Evolutionary conservation across 345 rosid genomes (phyloP), one percentile per base, ranked within the genome.

Genomic region (Camelina sativa): DNA sequence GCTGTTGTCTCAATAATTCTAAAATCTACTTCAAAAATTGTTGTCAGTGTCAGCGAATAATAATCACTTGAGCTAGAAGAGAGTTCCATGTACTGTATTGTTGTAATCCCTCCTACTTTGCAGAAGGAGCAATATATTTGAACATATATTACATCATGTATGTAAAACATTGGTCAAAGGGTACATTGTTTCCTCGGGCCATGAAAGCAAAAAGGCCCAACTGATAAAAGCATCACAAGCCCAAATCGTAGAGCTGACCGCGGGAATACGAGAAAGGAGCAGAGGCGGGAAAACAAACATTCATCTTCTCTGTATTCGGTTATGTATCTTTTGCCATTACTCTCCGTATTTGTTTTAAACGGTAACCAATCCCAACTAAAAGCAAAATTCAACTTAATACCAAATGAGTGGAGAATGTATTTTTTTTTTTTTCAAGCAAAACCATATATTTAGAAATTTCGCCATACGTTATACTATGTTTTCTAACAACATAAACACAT

Each of bases 391-490:
- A 54, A 54, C 59, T 1, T 25, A 2, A 54, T 54, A 54, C 35
- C 58, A 54, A 12, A 0, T 54, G 34, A 23, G 15, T 25, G n/a
- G 17, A 25, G 10, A 25, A 54, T 12, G 17, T 54, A 54, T 6
- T 12, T 11, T 54, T 22, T 53, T n/a, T n/a, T 5, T 11, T 22
- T 53, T 5, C 0, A 3, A 25, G n/a, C 11, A 7, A 6, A 8
- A 54, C 30, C 35, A 54, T 12, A 55, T 55, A 2, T 6, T 5
- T 16, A 5, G 63, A 58, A 58, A 58, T 59, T 59, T 59, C 64
- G 37, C 25, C 23, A 35, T 59, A 59, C 63, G 63, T 59, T 58
- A 28, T 0, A 28, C 30, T 28, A 28, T 28, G 30, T 34, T 34
- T 8, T 34, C 11, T 35, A 16, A 8, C 5, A 34, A 22, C 35